Base-by-base conservation (phyloP, 306 rosid genomes). In the Boehmeria nivea region DNA sequence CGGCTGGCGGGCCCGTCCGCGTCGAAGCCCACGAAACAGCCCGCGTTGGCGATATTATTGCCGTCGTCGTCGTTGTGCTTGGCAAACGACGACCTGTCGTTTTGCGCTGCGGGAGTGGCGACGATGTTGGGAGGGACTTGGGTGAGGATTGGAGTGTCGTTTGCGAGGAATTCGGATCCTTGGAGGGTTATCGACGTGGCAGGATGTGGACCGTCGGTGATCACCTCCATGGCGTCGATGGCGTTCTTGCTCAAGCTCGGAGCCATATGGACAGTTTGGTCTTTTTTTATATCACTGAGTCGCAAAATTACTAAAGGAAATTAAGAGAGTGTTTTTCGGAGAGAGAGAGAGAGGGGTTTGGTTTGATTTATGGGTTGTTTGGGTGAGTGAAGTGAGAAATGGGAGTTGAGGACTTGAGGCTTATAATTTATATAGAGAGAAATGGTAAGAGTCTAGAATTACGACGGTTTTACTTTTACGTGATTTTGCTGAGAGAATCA, bases 1-100 rank as follows among this genome's bases (percentile, higher is more conserved):
- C 75, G 72, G 76, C 71, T 68, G 4, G 12, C 49, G 38, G 85
- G 27, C n/a, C 63, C 52, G 3, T 21, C 61, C 34, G 78, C 65
- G 4, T 71, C 3, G 44, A 87, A 87, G 2, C 94, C 95, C 1
- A 87, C 66, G 15, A 87, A 83, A 60, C 78, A 75, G 18, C 89
- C 80, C 2, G 13, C 66, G 4, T n/a, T n/a, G n/a, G n/a, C n/a
- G n/a, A n/a, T n/a, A n/a, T n/a, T n/a, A n/a, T n/a, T n/a, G n/a
- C n/a, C n/a, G 47, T 6, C 45, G 16, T 23, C n/a, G 70, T 12
- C 6, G 12, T 56, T 58, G 61, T 66, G 8, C 33, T 43, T 64
- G 51, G 22, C n/a, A n/a, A n/a, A n/a, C n/a, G n/a, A n/a, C n/a
- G n/a, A n/a, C n/a, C n/a, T n/a, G n/a, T n/a, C 54, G 45, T 40